Conservation (phyloP, 495 filamentous ascomycete species). For the Astrothelium subdiscretum region DNA sequence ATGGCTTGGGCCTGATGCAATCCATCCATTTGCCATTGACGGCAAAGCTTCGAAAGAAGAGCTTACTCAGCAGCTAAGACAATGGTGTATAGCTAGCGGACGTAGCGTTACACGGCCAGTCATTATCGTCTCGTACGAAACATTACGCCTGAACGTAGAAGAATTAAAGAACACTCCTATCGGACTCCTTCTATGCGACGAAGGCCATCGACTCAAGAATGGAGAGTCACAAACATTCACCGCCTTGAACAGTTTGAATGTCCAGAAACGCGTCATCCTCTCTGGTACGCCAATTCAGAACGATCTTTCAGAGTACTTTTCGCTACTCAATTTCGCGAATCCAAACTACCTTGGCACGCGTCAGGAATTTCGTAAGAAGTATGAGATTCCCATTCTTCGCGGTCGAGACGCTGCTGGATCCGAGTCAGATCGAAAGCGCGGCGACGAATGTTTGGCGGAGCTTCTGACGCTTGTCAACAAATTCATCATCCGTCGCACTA, state of each 20-base stretch:
- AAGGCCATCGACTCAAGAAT: constrained; percentile 97
- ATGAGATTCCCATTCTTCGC: constrained; percentile 81
- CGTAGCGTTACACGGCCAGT: constrained; percentile 85
- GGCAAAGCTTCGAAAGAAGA: constrained; percentile 94
- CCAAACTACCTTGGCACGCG: constrained; percentile 82
- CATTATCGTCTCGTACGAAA: constrained; percentile 99
- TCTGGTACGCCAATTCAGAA: constrained; percentile 98
- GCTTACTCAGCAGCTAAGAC: constrained; percentile 73
- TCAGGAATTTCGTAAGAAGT: constrained; percentile 88
- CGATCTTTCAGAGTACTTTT: constrained; percentile 94
- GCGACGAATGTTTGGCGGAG: constrained; percentile 72
- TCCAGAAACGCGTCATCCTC: constrained; percentile 83
- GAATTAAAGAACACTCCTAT: constrained; percentile 78
- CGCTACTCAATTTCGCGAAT: constrained; percentile 93
- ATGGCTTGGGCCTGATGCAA: constrained; percentile 87
- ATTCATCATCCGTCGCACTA: constrained; percentile 96
- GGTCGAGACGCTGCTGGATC: constrained; percentile 86
- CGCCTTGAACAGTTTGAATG: constrained; percentile 80
- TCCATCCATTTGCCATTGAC: constrained; percentile 91
- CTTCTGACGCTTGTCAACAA: constrained; percentile 84
- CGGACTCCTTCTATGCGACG: constrained; percentile 91
- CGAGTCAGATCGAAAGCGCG: constrained; percentile 69
- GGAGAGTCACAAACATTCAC: constrained; percentile 90
- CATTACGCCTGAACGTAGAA: constrained; percentile 80
- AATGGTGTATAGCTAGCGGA: constrained; percentile 87